Evolutionary conservation across 495 filamentous ascomycete species (phyloP), one percentile per base, ranked within the genome.

Genomic region (Jackrogersella minutella): DNA sequence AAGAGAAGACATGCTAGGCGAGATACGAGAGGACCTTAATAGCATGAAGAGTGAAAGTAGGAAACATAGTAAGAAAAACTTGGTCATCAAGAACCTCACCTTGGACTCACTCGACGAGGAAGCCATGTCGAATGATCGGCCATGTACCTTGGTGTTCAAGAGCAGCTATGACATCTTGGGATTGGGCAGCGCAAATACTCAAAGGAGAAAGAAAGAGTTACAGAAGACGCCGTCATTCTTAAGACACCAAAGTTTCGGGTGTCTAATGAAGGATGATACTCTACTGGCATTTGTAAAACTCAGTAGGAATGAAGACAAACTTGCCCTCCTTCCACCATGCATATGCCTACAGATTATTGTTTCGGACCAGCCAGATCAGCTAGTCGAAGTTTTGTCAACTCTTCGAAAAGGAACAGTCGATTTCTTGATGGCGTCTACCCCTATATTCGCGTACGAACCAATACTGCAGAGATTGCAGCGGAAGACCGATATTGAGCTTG

Each of bases 361-460:
- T 28, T 63, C 76, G 16, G 63, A 74, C 17, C 74, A 69, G 10
- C 36, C 80, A 1, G 43, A 74, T 19, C 74, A 69, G 10, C 36
- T 81, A 1, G 43, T 68, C 6, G 59, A 69, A 4, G 65, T 76
- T 2, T 39, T 79, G 10, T 39, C 62, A 0, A 77, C 80, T 0
- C 65, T 88, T 3, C 53, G 74, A 3, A 61, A 74, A 0, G 22
- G 66, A 0, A 56, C 76, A 31, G 68, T 88, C 5, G 73, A 80
- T 11, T 80, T 91, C 17, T 61, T 89, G 0, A 76, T 80, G n/a
- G 82, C 91, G 3, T 81, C 90, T 56, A 87, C 90, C 0, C 74
- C 90, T 0, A 77, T 89, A 0, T 93, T 93, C 71, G 86, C 90
- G 0, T 93, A 87, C 62, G 88, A 92, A 57, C 91, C 91, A 0